Evolutionary conservation across 1,139 yeast species (phyloP), one percentile per base, ranked within the genome.

Genomic region (Blastobotrys proliferans): DNA sequence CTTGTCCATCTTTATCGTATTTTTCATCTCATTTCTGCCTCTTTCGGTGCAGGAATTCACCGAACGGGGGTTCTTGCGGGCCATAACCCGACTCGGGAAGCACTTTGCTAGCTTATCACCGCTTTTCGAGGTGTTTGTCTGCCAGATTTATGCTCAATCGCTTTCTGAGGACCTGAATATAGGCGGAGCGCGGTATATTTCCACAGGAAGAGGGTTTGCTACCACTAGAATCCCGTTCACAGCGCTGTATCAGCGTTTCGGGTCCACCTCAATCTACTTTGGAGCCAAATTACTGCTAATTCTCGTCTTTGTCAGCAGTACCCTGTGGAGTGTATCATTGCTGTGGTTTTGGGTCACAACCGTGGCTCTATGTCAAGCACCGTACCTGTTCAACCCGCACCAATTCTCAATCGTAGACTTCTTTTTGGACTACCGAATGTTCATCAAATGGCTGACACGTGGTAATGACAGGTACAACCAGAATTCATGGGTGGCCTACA

Each of bases 161-260:
- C 69, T 87, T 50, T 64, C 76, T 24, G 77, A 76, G 38, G 88
- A 86, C 60, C 66, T 87, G 28, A 72, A 83, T 0, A 74, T 83
- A 59, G 96, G 95, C 0, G 94, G 94, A 27, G 96, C 96, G 0
- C 72, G 73, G 51, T 87, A 87, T 57, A 80, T 87, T 43, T 76
- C 94, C 1, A 85, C 95, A 0, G 95, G 95, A 0, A 64, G 96
- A 57, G 94, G 94, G 0, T 81, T 86, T 66, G 94, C 95, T 1
- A 84, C 83, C 8, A 66, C 81, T 0, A 68, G 96, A 51, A 61
- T 73, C 4, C 72, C 81, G 2, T 84, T 86, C 55, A 62, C 77
- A 4, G 60, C 64, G 1, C 66, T 87, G 4, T 87, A 79, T 56
- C 68, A 86, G 0, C 70, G 80, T 25, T 87, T 83, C 65, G 79